Conservation (phyloP, 805 yeast species). For the Pichia scutulata region DNA sequence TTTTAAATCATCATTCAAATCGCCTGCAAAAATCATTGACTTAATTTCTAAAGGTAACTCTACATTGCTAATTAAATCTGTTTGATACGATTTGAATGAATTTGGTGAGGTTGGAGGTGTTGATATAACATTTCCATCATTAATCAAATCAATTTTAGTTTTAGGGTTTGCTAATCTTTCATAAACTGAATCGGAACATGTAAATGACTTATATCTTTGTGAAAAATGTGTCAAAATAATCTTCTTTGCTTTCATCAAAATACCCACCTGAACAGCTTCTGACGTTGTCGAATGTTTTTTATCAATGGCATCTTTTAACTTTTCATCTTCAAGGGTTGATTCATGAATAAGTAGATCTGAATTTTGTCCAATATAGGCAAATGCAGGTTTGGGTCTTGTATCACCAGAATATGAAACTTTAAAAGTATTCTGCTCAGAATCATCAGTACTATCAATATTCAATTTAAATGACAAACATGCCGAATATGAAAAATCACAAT, state of each 20-base stretch:
- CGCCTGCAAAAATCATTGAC: slow-evolving; percentile 20
- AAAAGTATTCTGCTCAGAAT: slow-evolving; percentile 30
- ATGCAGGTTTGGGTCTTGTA: slow-evolving; percentile 70
- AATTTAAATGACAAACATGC: slow-evolving; percentile 44
- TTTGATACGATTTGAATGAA: slow-evolving; percentile 15
- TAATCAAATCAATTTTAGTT: slow-evolving; percentile 6
- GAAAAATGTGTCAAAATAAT: slow-evolving; percentile 86
- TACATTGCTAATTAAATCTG: slow-evolving; percentile 13
- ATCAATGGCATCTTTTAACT: slow-evolving; percentile 66
- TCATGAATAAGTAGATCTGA: slow-evolving; percentile 85
- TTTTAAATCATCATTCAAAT: slow-evolving; percentile 10
- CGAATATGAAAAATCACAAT: slow-evolving; percentile 78
- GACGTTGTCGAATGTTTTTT: slow-evolving; percentile 85
- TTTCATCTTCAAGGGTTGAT: slow-evolving; percentile 79
- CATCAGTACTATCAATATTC: background rate
- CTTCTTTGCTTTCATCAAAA: slow-evolving; percentile 62
- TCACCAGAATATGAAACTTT: slow-evolving; percentile 90
- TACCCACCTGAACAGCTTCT: slow-evolving; percentile 71
- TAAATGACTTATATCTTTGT: slow-evolving; percentile 67
- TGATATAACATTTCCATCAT: background rate
- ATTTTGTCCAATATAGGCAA: slow-evolving; percentile 51
- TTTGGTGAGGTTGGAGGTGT: slow-evolving; percentile 4
- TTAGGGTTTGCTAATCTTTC: slow-evolving; percentile 16
- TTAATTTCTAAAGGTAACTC: slow-evolving; percentile 12
- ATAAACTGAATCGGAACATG: slow-evolving; percentile 21